Conservation (phyloP, 169 alveolate species). For the Eimeria sp. region DNA sequence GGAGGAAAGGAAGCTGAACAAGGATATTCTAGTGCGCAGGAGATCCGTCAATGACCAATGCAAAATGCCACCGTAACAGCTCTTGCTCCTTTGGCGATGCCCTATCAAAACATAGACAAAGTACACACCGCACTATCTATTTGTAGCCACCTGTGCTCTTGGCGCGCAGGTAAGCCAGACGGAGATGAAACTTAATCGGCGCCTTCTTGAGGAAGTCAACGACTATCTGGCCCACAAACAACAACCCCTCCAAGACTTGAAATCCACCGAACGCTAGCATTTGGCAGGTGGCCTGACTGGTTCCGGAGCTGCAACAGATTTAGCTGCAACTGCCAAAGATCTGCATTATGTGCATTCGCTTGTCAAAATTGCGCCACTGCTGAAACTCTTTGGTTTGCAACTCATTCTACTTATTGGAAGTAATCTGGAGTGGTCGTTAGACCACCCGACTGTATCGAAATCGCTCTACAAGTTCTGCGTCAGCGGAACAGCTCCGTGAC, state of each 20-base stretch:
- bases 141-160: background rate
- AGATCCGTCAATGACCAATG: background rate
- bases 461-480: background rate
- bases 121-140: background rate
- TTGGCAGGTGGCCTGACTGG: background rate
- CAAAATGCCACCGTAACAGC: background rate
- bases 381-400: background rate
- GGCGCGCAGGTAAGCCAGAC: slow-evolving; percentile 65
- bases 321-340: background rate
- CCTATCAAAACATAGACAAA: background rate
- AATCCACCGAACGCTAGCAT: background rate
- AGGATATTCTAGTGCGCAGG: slow-evolving; percentile 61
- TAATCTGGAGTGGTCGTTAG: background rate
- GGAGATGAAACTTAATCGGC: slow-evolving; percentile 74
- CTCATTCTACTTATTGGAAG: background rate
- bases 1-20: slow-evolving; percentile 66
- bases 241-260: background rate
- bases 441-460: background rate
- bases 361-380: background rate
- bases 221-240: background rate
- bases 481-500: background rate
- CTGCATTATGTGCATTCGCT: background rate
- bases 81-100: background rate
- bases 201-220: slow-evolving; percentile 75
- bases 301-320: background rate